Evolutionary conservation across 495 filamentous ascomycete genomes (phyloP).

Genomic region (Neurospora sp.): DNA sequence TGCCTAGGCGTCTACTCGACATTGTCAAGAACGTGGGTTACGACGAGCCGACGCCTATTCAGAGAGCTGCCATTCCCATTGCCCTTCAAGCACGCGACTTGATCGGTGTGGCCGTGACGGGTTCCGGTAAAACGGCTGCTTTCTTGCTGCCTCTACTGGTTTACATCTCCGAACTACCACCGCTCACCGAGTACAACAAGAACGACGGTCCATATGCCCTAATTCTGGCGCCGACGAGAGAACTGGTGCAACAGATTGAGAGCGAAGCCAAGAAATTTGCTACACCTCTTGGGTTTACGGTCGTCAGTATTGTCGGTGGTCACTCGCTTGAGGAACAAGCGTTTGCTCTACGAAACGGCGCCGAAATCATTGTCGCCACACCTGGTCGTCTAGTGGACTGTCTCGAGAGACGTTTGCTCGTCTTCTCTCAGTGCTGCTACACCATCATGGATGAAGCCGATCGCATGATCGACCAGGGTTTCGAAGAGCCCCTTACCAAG

Average conservation of each 20-base stretch:
- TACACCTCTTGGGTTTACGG: constrained; percentile 81
- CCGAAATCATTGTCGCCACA: constrained; percentile 97
- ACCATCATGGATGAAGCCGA: constrained; percentile 97
- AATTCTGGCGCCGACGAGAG: constrained; percentile 94
- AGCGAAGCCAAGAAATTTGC: constrained; percentile 92
- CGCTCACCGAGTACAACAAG: constrained; percentile 77
- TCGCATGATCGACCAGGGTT: constrained; percentile 97
- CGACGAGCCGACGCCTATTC: constrained; percentile 84
- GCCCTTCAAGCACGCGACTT: constrained; percentile 87
- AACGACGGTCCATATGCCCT: constrained; percentile 96
- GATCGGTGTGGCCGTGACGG: constrained; percentile 95
- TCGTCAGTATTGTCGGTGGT: constrained; percentile 94
- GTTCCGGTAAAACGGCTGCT: constrained; percentile 96
- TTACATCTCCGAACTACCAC: constrained; percentile 87
- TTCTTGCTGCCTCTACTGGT: constrained; percentile 92
- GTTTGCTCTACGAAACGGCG: constrained; percentile 85
- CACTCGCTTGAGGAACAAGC: constrained; percentile 93
- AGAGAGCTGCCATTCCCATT: constrained; percentile 91
- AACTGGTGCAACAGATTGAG: constrained; percentile 97
- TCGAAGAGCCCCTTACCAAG: constrained; percentile 96
- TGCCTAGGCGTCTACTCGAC: constrained; percentile 73
- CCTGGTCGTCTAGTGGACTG: constrained; percentile 96
- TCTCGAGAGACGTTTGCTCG: constrained; percentile 84
- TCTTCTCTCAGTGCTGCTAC: constrained; percentile 94
- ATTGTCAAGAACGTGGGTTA: constrained; percentile 84